phyloP scores from a whole-genome alignment of 306 rosid species.

The Cicer arietinum region DNA sequence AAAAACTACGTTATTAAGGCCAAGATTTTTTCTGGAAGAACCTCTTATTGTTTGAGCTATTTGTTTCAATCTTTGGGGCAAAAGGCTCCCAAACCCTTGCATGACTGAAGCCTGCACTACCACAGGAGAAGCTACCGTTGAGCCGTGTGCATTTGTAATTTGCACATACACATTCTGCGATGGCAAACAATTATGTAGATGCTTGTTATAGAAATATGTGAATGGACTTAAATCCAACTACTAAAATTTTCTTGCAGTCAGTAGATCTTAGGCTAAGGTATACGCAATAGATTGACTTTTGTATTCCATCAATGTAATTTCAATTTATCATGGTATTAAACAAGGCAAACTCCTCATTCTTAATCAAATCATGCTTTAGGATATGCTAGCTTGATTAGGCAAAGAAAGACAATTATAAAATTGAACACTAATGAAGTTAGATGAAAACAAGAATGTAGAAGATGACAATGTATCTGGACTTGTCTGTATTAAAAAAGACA shows the following conservation, averaged over 20 bases:
- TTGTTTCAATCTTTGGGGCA: constrained; percentile 73
- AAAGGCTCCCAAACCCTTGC: constrained; percentile 58
- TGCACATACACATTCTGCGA: constrained; percentile 77
- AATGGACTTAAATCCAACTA: constrained; percentile 18
- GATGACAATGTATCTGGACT: constrained; percentile 5
- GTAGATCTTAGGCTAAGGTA: constrained; percentile 11
- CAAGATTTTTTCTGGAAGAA: constrained; percentile 70
- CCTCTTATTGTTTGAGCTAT: constrained; percentile 66
- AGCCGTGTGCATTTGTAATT: constrained; percentile 72
- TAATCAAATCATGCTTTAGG: constrained; percentile 13
- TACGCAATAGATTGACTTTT: background rate
- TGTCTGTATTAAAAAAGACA: constrained; percentile 8
- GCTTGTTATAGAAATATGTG: constrained; percentile 12
- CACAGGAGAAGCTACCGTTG: constrained; percentile 62
- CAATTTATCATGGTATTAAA: constrained; percentile 12
- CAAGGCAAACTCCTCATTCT: constrained; percentile 36
- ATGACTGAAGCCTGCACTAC: constrained; percentile 74
- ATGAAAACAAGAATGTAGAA: constrained; percentile 10
- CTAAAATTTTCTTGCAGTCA: constrained; percentile 10
- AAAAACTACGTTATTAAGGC: constrained; percentile 73
- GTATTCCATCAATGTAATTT: background rate
- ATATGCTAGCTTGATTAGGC: constrained; percentile 6
- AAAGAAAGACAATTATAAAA: constrained; percentile 13
- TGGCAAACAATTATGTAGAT: background rate
- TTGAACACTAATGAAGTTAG: constrained; percentile 19